Evolutionary conservation across 192 early-diverging fungal genomes (phyloP), one percentile per base, ranked within the genome.

Genomic region (Phlyctochytrium bullatum): DNA sequence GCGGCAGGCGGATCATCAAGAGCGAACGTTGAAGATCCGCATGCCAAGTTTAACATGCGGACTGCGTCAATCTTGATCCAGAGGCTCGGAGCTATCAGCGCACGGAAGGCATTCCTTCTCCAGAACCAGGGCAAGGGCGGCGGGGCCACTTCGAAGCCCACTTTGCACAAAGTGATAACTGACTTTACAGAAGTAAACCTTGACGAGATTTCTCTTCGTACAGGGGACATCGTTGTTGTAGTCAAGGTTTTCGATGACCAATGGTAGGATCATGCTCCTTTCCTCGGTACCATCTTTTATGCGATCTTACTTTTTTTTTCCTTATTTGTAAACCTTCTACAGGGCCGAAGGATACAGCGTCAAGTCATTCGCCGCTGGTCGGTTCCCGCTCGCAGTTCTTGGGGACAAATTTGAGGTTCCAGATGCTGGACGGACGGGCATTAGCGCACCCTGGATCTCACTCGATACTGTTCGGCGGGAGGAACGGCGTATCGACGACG

Each of bases 311-410:
- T 47, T 47, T 47, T 47, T n/a, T n/a, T n/a, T n/a, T n/a, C n/a
- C n/a, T n/a, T n/a, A n/a, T n/a, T n/a, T n/a, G n/a, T n/a, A n/a
- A n/a, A n/a, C n/a, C n/a, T n/a, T n/a, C n/a, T n/a, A n/a, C 40
- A 47, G 40, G 40, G 40, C 40, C 40, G 40, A 47, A 47, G 40
- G 40, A 47, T 47, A 47, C 40, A 47, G 20, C 40, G 40, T 47
- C 10, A 47, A 6, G 20, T 47, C 40, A 14, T 6, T 6, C 10
- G 40, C 10, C 10, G 40, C 40, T 47, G 40, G 40, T 14, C 6
- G 40, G 20, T 47, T 47, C 40, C 40, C 40, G 40, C 20, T 20
- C 10, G 40, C 40, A 14, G 40, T 47, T 47, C 40, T 47, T 20
- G 40, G 40, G 20, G 40, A 47, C 40, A 14, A 6, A 20, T 47